Evolutionary conservation across 1,139 yeast genomes (phyloP).

Genomic region (Saccharomycopsis crataegensis): DNA sequence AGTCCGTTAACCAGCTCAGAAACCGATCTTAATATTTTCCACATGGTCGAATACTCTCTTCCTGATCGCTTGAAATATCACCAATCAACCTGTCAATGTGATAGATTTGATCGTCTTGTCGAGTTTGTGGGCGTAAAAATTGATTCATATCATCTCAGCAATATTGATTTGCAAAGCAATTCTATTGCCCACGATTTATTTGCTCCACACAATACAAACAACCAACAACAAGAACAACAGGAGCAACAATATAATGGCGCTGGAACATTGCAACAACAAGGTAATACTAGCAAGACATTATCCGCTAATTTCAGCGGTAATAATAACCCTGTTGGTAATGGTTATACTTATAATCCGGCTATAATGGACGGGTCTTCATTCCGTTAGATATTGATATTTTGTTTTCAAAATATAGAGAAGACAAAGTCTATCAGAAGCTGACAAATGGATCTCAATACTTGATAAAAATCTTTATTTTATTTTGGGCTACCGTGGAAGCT

Average conservation of each 20-base stretch:
- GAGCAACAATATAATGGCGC: not conserved
- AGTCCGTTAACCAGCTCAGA: conserved; percentile 9
- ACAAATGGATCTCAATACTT: no score
- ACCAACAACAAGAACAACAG: no score
- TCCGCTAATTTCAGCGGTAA: not conserved
- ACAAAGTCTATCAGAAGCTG: no score
- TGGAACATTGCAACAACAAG: no score
- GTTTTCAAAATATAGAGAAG: no score
- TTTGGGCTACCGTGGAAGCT: no score
- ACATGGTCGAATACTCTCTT: conserved; percentile 16
- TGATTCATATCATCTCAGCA: not conserved
- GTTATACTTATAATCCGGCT: conserved; percentile 4
- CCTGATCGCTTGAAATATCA: conserved; percentile 9
- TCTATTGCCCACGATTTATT: conserved; percentile 2
- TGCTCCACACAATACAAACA: not conserved
- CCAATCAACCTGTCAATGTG: conserved; percentile 9
- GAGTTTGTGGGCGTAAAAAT: conserved; percentile 15
- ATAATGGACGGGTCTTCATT: conserved; percentile 11
- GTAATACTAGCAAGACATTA: no score
- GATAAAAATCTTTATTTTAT: no score
- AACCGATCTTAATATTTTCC: conserved; percentile 15
- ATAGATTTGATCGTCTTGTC: conserved; percentile 16
- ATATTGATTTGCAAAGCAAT: not conserved
- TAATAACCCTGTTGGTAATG: conserved; percentile 12
- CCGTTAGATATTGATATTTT: not conserved